A percentile compares a stretch with the other conserved stretches of the same genome.
These are phyloP conservation scores for Sphagnum fallax DNA, from an alignment of 228 moss, liverwort and hornwort genomes.

Conservation along the genomic window DNA sequence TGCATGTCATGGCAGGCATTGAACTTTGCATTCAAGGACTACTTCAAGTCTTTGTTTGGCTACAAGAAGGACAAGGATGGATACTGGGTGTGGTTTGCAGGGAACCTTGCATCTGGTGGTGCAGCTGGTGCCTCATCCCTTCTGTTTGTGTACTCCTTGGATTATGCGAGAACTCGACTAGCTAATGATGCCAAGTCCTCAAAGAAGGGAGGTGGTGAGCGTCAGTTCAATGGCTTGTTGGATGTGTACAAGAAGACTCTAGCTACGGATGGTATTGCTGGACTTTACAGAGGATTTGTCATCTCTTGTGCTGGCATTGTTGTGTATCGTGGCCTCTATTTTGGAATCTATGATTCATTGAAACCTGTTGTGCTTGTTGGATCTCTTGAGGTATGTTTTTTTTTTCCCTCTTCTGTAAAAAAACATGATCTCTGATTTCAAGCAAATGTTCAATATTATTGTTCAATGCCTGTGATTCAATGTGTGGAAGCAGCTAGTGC, in stretches of 20 bases:
- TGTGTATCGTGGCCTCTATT: constrained; percentile 45
- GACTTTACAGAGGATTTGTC: constrained; percentile 41
- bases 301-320: constrained; percentile 48
- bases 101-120: constrained; percentile 32
- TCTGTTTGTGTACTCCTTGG: constrained; percentile 37
- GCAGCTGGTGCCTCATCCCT: constrained; percentile 34
- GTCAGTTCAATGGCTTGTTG: constrained; percentile 39
- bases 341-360: constrained; percentile 47
- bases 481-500: neutral
- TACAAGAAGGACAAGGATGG: constrained; percentile 42
- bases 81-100: constrained; percentile 47
- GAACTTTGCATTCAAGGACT: constrained; percentile 44
- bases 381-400: constrained; percentile 26
- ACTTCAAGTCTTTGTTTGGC: constrained; percentile 36
- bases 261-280: constrained; percentile 38
- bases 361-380: constrained; percentile 43
- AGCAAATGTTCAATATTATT: too few species aligned
- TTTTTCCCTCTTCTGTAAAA: neutral
- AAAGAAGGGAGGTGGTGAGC: constrained; percentile 34
- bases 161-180: constrained; percentile 33
- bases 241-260: constrained; percentile 50
- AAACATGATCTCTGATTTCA: neutral
- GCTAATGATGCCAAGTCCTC: constrained; percentile 43
- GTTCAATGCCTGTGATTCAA: neutral
- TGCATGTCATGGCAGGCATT: constrained; percentile 14